Conservation (phyloP, 805 yeast species). For the Cyberlindnera bimundalis region DNA sequence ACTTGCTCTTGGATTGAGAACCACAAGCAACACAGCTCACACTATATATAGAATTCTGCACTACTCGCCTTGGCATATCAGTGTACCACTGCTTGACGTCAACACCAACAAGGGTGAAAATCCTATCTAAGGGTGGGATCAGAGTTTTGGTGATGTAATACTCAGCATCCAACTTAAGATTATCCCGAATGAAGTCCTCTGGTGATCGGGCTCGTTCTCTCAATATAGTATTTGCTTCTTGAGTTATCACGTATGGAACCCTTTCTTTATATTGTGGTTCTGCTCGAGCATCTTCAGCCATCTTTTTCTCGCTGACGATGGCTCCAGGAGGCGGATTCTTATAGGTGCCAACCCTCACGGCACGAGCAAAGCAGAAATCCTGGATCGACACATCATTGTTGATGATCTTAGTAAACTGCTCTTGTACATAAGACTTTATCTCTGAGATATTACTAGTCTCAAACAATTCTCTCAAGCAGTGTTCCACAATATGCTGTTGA, state of each 20-base stretch:
- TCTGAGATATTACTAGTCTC: slow-evolving; percentile 66
- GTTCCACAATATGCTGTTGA: slow-evolving; percentile 77
- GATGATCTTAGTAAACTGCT: slow-evolving; percentile 65
- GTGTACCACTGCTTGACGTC: slow-evolving; percentile 73
- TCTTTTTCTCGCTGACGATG: slow-evolving; percentile 59
- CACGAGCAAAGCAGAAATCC: slow-evolving; percentile 91
- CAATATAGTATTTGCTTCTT: slow-evolving; percentile 54
- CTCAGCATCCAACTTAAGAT: slow-evolving; percentile 62
- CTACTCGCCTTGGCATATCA: slow-evolving; percentile 50
- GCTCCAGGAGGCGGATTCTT: slow-evolving; percentile 94
- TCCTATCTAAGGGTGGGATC: slow-evolving; percentile 85
- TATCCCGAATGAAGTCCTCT: slow-evolving; percentile 53
- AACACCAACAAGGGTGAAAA: slow-evolving; percentile 80
- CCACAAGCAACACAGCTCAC: slow-evolving; percentile 29
- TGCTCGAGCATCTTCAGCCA: slow-evolving; percentile 61
- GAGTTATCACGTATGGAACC: slow-evolving; percentile 79
- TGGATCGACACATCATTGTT: slow-evolving; percentile 62
- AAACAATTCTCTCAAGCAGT: slow-evolving; percentile 63
- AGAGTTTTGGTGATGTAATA: slow-evolving; percentile 82
- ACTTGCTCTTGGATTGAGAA: slow-evolving; percentile 12
- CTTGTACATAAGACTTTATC: slow-evolving; percentile 62
- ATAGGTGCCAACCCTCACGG: slow-evolving; percentile 81
- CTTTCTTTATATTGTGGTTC: slow-evolving; percentile 89
- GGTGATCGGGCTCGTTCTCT: slow-evolving; percentile 82
- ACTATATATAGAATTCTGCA: slow-evolving; percentile 27